Conservation (phyloP, 2,329 filamentous ascomycete species). For the Lachnellula willkommii region DNA sequence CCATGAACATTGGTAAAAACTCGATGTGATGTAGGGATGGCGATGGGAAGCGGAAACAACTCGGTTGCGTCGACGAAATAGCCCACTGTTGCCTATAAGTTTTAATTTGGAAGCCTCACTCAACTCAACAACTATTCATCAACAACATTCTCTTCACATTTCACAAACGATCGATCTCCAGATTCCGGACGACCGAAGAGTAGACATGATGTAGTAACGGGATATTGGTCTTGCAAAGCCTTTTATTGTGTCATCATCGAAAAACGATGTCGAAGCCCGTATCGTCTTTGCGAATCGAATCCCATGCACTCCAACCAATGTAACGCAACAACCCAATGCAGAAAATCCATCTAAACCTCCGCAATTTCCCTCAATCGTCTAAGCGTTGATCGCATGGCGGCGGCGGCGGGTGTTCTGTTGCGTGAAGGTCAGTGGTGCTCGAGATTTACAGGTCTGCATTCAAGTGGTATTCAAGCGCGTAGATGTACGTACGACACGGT, state of each 20-base stretch:
- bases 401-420: conserved; percentile 79
- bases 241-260: conserved; percentile 30
- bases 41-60: background rate
- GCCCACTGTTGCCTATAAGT: conserved; percentile 11
- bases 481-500: conserved; percentile 77
- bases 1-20: background rate
- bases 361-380: conserved; percentile 95
- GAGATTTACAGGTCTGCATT: no score
- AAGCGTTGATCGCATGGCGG: conserved; percentile 92
- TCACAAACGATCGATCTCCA: conserved; percentile 11
- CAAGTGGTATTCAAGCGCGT: no score
- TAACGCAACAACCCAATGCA: conserved; percentile 24
- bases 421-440: conserved; percentile 3
- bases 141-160: conserved; percentile 9
- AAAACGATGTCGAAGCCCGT: conserved; percentile 30
- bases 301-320: conserved; percentile 32
- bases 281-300: conserved; percentile 19
- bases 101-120: conserved; percentile 7
- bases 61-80: background rate
- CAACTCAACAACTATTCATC: conserved; percentile 5
- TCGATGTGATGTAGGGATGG: background rate
- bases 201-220: conserved; percentile 10
- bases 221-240: conserved; percentile 24
- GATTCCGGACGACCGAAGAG: conserved; percentile 10
- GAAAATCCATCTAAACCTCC: conserved; percentile 66